Evolutionary conservation across 2,329 filamentous ascomycete species (phyloP).

Genomic region (Fonsecaea pedrosoi): DNA sequence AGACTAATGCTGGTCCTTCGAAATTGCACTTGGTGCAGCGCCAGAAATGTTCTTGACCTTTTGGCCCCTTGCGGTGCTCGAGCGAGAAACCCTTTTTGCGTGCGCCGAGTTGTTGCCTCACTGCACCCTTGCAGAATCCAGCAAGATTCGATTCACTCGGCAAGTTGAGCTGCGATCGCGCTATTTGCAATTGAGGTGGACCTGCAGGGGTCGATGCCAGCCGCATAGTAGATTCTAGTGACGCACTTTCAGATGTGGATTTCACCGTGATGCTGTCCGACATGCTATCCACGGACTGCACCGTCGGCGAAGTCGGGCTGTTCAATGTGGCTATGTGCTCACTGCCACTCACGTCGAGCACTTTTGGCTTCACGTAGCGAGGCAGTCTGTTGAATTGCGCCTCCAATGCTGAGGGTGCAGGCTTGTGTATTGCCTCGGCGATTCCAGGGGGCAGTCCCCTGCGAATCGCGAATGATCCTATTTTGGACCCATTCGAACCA

Average conservation of each 20-base stretch:
- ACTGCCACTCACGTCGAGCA: conserved; percentile 7
- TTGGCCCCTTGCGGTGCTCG: conserved; percentile 40
- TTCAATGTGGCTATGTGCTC: background rate
- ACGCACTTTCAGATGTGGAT: conserved; percentile 17
- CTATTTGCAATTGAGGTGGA: conserved; percentile 22
- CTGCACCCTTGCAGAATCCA: conserved; percentile 50
- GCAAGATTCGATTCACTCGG: conserved; percentile 47
- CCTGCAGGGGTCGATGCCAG: conserved; percentile 1
- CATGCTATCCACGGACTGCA: conserved; percentile 11
- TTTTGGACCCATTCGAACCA: conserved; percentile 27
- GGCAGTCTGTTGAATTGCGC: conserved; percentile 23
- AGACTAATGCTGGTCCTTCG: conserved; percentile 45
- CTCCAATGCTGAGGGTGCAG: conserved; percentile 14
- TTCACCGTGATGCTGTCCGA: conserved; percentile 14
- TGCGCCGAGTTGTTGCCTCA: conserved; percentile 46
- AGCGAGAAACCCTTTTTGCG: conserved; percentile 45
- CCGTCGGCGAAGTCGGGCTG: conserved; percentile 18
- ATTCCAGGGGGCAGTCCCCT: conserved; percentile 33
- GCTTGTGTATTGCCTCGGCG: conserved; percentile 30
- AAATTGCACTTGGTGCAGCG: conserved; percentile 53
- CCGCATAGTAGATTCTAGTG: conserved; percentile 26
- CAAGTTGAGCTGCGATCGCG: conserved; percentile 38
- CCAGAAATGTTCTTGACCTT: conserved; percentile 45
- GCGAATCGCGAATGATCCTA: conserved; percentile 25
- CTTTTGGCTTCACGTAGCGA: conserved; percentile 30